Evolutionary conservation across 2,329 filamentous ascomycete genomes (phyloP).

Genomic region (Trichophaea hybrida): DNA sequence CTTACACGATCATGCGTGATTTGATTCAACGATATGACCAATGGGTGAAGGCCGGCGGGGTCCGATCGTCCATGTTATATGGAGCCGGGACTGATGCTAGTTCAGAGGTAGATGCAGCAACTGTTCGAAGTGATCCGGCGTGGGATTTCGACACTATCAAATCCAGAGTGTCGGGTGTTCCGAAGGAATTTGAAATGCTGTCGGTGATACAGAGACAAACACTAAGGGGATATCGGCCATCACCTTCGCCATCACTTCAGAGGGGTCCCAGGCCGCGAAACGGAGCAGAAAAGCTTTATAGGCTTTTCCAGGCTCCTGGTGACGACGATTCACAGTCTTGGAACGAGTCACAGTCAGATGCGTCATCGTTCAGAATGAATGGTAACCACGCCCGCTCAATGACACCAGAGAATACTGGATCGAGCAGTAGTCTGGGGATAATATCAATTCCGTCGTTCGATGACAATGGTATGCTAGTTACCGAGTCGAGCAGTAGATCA

Average conservation of each 20-base stretch:
- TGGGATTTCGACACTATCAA: constrained; percentile 25
- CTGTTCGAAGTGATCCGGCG: constrained; percentile 11
- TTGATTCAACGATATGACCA: constrained; percentile 25
- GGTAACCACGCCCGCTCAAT: background rate
- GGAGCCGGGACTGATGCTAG: background rate
- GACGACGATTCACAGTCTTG: background rate
- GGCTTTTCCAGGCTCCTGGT: background rate
- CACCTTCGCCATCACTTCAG: constrained; percentile 1
- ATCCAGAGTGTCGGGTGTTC: constrained; percentile 18
- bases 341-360: background rate
- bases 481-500: background rate
- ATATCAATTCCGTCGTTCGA: constrained; percentile 22
- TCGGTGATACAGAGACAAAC: background rate
- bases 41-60: constrained; percentile 25
- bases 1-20: constrained; percentile 24
- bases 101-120: constrained; percentile 1
- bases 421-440: constrained; percentile 8
- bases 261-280: background rate
- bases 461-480: constrained; percentile 9
- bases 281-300: background rate
- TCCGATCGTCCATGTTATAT: constrained; percentile 24
- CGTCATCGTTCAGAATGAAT: background rate
- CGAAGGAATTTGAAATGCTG: constrained; percentile 5
- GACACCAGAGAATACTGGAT: background rate
- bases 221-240: background rate